A percentile compares a stretch with the other conserved stretches of the same genome.
These are phyloP conservation scores for Cokeromyces recurvatus DNA, from an alignment of 371 early-diverging fungal genomes.

Conservation along the genomic window DNA sequence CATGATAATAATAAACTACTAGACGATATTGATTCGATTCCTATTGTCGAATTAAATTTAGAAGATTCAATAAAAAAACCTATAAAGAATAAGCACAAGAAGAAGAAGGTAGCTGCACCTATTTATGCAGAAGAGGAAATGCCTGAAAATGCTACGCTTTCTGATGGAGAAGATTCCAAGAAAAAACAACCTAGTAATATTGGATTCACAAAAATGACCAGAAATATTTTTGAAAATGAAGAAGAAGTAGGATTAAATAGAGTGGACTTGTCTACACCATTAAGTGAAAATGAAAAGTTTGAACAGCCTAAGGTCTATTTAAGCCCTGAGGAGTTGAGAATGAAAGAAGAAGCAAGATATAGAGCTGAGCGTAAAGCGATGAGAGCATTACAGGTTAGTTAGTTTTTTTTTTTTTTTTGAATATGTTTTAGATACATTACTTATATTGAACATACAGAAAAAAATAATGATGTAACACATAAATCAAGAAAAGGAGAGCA, in stretches of 20 bases:
- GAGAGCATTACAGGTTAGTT: constrained; percentile 25
- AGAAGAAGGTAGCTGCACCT: constrained; percentile 25
- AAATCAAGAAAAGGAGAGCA: not conserved
- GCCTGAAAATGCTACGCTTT: constrained; percentile 58
- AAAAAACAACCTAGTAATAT: not conserved
- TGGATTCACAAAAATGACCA: constrained; percentile 4
- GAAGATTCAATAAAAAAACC: constrained; percentile 60
- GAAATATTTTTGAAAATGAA: constrained; percentile 36
- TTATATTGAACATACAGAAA: too few relatives aligned
- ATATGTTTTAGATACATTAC: too few relatives aligned
- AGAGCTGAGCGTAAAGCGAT: constrained; percentile 37
- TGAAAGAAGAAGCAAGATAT: constrained; percentile 49
- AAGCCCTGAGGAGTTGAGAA: constrained; percentile 59
- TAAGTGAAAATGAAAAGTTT: constrained; percentile 57
- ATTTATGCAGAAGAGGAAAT: constrained; percentile 63
- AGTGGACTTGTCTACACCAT: constrained; percentile 60
- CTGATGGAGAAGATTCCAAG: constrained; percentile 28
- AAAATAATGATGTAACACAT: not conserved
- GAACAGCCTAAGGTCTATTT: constrained; percentile 57
- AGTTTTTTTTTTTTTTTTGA: too few relatives aligned
- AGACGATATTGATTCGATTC: constrained; percentile 72
- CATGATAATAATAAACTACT: constrained; percentile 23
- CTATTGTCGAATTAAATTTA: constrained; percentile 70
- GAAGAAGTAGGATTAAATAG: constrained; percentile 43
- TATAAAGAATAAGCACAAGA: constrained; percentile 22